Evolutionary conservation across 805 yeast genomes (phyloP).

Genomic region (Wickerhamiella spandovensis): DNA sequence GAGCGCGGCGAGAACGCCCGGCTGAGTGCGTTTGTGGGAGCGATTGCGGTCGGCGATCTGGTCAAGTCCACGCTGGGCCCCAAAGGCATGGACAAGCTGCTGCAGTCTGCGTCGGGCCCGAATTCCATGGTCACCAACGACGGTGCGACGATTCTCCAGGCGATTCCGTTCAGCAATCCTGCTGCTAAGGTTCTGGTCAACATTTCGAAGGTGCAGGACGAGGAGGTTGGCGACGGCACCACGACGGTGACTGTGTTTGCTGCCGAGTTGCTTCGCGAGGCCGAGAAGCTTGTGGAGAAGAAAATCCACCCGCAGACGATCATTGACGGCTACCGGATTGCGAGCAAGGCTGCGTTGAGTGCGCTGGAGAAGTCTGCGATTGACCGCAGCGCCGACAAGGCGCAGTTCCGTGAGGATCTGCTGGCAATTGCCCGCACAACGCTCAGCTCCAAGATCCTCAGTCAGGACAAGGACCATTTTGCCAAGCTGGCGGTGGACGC

Average conservation of each 20-base stretch:
- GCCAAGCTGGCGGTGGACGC: constrained; percentile 91
- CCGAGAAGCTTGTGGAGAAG: constrained; percentile 80
- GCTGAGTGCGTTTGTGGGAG: constrained; percentile 92
- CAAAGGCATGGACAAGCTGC: constrained; percentile 94
- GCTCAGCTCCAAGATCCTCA: constrained; percentile 77
- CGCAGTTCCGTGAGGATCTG: constrained; percentile 59
- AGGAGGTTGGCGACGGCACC: constrained; percentile 98
- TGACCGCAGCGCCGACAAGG: constrained; percentile 49
- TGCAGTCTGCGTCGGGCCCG: constrained; percentile 67
- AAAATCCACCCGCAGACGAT: constrained; percentile 97
- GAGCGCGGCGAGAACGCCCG: constrained; percentile 98
- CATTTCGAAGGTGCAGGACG: constrained; percentile 90
- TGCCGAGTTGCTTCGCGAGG: constrained; percentile 89
- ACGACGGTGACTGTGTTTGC: constrained; percentile 91
- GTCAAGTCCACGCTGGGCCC: constrained; percentile 94
- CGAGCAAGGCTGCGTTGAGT: constrained; percentile 65
- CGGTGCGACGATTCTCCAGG: constrained; percentile 91
- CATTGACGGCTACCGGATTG: constrained; percentile 88
- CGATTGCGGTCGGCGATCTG: constrained; percentile 96
- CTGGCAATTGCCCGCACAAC: constrained; percentile 86
- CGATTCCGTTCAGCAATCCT: constrained; percentile 92
- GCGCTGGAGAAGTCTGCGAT: constrained; percentile 71
- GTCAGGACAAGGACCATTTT: constrained; percentile 89
- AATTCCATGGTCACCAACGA: constrained; percentile 82
- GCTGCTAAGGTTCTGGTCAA: constrained; percentile 95